phyloP scores from a whole-genome alignment of 2,329 filamentous ascomycete genomes.

The Alternaria hordeiaustralica region DNA sequence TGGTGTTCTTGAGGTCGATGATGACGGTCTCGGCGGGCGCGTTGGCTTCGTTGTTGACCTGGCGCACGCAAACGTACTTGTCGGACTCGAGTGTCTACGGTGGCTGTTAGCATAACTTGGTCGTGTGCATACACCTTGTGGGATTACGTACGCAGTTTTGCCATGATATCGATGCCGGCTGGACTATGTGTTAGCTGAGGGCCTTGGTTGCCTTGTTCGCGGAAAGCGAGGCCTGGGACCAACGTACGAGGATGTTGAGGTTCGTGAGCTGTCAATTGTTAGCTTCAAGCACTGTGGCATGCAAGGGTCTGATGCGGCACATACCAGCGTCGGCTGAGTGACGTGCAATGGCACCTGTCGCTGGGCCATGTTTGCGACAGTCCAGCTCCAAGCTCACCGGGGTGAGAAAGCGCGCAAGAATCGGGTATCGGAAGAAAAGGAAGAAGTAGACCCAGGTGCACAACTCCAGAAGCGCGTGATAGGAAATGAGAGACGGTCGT shows the following conservation, averaged over 20 bases:
- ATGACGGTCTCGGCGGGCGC: slow-evolving; percentile 94
- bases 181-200: slow-evolving; percentile 39
- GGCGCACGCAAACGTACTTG: slow-evolving; percentile 92
- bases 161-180: slow-evolving; percentile 80
- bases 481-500: slow-evolving; percentile 46
- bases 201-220: slow-evolving; percentile 19
- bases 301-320: slow-evolving; percentile 19
- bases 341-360: slow-evolving; percentile 82
- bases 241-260: slow-evolving; percentile 57
- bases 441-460: slow-evolving; percentile 47
- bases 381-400: slow-evolving; percentile 49
- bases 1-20: slow-evolving; percentile 95
- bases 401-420: slow-evolving; percentile 38
- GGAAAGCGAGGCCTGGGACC: slow-evolving; percentile 15
- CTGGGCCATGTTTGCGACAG: slow-evolving; percentile 64
- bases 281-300: slow-evolving; percentile 26
- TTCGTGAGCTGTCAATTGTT: slow-evolving; percentile 52
- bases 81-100: slow-evolving; percentile 94
- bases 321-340: slow-evolving; percentile 83
- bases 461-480: slow-evolving; percentile 48
- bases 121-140: background rate
- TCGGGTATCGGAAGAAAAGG: slow-evolving; percentile 45
- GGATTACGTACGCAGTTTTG: slow-evolving; percentile 76
- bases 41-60: slow-evolving; percentile 80
- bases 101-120: slow-evolving; percentile 25